A percentile compares a stretch with the other conserved stretches of the same genome.
Conservation (phyloP, 495 filamentous ascomycete species). For the Penicillium cataractarum region DNA sequence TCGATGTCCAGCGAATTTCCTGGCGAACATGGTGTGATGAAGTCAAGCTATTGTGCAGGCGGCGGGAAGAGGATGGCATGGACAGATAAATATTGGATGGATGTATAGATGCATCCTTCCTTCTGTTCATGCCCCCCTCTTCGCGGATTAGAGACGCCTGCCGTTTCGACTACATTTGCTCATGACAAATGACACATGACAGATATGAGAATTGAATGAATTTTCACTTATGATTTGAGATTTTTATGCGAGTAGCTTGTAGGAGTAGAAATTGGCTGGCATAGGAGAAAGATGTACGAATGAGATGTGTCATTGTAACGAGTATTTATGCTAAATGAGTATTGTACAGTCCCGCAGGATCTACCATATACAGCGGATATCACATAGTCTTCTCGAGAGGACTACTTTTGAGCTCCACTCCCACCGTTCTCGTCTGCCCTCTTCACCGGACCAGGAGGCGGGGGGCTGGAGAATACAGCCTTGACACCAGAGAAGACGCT, state of each 20-base stretch:
- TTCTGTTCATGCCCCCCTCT: conserved; percentile 6
- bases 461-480: conserved; percentile 40
- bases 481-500: conserved; percentile 39
- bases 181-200: conserved; percentile 32
- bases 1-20: conserved; percentile 28
- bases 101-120: not conserved
- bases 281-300: not conserved
- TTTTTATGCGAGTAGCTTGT: not conserved
- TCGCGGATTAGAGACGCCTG: conserved; percentile 25
- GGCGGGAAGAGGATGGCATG: conserved; percentile 15
- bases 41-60: conserved; percentile 34
- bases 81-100: not conserved
- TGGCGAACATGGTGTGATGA: conserved; percentile 46
- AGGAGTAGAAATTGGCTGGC: not conserved
- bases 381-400: not conserved
- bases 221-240: conserved; percentile 3
- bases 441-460: conserved; percentile 35
- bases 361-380: conserved; percentile 11
- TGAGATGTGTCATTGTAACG: not conserved
- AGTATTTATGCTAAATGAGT: conserved; percentile 2
- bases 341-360: conserved; percentile 14
- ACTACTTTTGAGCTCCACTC: conserved; percentile 3
- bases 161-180: conserved; percentile 24
- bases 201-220: conserved; percentile 36
- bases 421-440: conserved; percentile 26